Base-by-base conservation (phyloP, 768 basidiomycete genomes). In the Daedalea quercina region DNA sequence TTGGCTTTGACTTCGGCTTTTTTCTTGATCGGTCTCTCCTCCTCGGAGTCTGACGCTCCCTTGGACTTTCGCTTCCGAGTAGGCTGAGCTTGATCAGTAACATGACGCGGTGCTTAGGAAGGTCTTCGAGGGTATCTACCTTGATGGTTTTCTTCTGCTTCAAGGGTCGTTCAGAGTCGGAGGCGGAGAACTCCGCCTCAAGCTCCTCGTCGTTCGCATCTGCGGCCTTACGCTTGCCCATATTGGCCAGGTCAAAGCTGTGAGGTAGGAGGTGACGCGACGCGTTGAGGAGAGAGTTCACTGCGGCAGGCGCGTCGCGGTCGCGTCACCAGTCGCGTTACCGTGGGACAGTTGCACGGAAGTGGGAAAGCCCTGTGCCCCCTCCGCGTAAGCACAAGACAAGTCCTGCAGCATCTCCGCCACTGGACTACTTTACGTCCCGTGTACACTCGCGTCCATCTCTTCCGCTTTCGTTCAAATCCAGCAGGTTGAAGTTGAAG, bases 361-460 rank as follows among this genome's bases (percentile, higher is more conserved):
- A 51, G 59, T 55, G 55, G 51, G 53, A 49, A 54, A 20, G 25
- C 26, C 34, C 48, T 41, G n/a, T 50, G n/a, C 48, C 42, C 47
- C 57, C 52, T 54, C 58, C 56, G 59, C 59, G 59, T 60, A 60
- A 60, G 59, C 59, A 50, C 48, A 25, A 45, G 44, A 28, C 22
- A 45, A 45, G 44, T 47, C 25, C 46, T 47, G 26, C 48, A 24
- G 17, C 48, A 19, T 26, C 13, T 25, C 48, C 23, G 37, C 50
- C 50, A 51, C 50, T 31, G 41, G 31, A 47, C 19, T 31, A 31
- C n/a, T n/a, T 31, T 31, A 31, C 25, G 46, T 47, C n/a, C 31
- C 11, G n/a, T 31, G 46, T n/a, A 26, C 46, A 31, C 46, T 47
- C 25, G 44, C 47, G 41, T 48, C 35, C 41, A 47, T 51, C 22